phyloP scores from a whole-genome alignment of 306 rosid genomes.

The Echinosophora koreensis region DNA sequence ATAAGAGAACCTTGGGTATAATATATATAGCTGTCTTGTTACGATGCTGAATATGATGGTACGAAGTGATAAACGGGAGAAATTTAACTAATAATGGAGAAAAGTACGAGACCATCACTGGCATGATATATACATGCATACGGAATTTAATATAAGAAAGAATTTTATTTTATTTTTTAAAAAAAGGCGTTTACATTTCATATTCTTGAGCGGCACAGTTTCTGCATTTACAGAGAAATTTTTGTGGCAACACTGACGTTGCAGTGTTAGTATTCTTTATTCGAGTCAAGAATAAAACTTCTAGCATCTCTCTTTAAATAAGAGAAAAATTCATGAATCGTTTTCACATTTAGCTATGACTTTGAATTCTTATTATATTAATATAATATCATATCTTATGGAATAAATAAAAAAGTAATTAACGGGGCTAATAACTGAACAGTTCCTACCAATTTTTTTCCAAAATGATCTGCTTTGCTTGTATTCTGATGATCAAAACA shows the following conservation, averaged over 20 bases:
- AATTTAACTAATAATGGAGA: not conserved
- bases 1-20: not conserved
- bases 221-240: not conserved
- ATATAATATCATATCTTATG: too few relatives aligned
- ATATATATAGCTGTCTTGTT: not conserved
- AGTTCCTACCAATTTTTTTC: too few relatives aligned
- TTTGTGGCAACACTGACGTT: not conserved
- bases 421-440: not conserved
- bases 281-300: too few relatives aligned
- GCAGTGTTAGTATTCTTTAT: not conserved
- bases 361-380: too few relatives aligned
- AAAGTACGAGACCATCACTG: not conserved
- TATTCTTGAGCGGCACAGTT: slow-evolving; percentile 8
- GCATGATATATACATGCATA: not conserved
- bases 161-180: not conserved
- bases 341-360: too few relatives aligned
- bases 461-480: not conserved
- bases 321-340: too few relatives aligned
- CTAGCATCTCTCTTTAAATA: too few relatives aligned
- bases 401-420: too few relatives aligned
- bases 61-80: not conserved
- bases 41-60: not conserved
- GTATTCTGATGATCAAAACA: slow-evolving; percentile 13
- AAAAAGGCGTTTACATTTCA: not conserved
- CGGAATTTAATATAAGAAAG: not conserved